These are phyloP conservation scores for Fusarium duplospermum DNA, from an alignment of 2,329 filamentous ascomycete species.

Conservation along the genomic window DNA sequence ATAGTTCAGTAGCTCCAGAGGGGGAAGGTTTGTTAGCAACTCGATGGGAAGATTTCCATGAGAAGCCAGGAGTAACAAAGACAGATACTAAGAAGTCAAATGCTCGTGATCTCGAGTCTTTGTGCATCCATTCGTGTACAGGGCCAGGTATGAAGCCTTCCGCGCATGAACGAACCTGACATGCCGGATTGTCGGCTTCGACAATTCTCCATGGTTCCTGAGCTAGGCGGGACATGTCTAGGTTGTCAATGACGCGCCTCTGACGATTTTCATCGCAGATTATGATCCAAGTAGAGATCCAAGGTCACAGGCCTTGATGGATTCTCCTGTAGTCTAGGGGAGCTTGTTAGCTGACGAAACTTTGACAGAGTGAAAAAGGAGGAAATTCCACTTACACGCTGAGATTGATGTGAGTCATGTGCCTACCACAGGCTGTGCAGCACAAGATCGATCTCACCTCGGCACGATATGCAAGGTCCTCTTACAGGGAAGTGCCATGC, in stretches of 20 bases:
- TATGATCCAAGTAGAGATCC: background rate
- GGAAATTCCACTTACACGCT: background rate
- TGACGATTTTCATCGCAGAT: conserved; percentile 21
- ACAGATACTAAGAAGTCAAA: background rate
- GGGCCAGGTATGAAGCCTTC: background rate
- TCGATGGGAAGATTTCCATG: background rate
- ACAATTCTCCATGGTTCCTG: background rate
- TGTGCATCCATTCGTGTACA: background rate
- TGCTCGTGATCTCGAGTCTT: background rate
- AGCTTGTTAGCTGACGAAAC: background rate
- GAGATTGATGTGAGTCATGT: background rate
- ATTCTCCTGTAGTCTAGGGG: background rate
- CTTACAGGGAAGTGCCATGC: background rate
- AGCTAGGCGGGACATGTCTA: conserved; percentile 17
- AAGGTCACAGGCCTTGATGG: conserved; percentile 17
- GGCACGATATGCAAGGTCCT: background rate
- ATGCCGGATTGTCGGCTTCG: conserved; percentile 28
- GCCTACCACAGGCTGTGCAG: background rate
- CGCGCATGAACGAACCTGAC: background rate
- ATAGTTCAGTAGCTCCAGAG: conserved; percentile 8
- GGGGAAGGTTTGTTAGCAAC: conserved; percentile 19
- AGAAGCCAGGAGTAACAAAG: background rate
- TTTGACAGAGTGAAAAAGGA: background rate
- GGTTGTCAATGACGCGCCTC: conserved; percentile 34
- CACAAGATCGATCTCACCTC: background rate